phyloP scores from a whole-genome alignment of 1,139 yeast species.

The Scheffersomyces segobiensis region DNA sequence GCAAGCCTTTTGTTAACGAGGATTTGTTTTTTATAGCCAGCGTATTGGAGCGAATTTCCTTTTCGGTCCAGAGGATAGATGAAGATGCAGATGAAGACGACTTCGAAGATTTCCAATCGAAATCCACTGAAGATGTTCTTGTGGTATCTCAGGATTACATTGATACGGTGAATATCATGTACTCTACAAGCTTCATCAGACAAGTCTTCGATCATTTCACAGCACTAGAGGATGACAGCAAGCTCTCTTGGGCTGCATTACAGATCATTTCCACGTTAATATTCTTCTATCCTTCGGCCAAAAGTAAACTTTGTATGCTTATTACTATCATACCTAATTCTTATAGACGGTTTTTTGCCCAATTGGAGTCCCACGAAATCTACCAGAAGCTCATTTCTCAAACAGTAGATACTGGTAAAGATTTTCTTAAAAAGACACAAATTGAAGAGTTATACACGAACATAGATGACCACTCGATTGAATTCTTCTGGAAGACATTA shows the following conservation, averaged over 20 bases:
- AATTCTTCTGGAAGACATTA: slow-evolving; percentile 34
- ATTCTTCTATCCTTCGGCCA: slow-evolving; percentile 29
- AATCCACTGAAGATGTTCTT: slow-evolving; percentile 1
- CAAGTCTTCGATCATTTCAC: slow-evolving; percentile 20
- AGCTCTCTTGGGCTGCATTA: slow-evolving; percentile 9
- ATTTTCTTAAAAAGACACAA: slow-evolving; percentile 21
- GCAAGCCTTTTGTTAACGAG: slow-evolving; percentile 8
- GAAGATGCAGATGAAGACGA: slow-evolving; percentile 15
- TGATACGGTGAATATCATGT: slow-evolving; percentile 16
- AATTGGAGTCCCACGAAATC: slow-evolving; percentile 17
- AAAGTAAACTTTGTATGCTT: slow-evolving; percentile 35
- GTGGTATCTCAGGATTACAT: slow-evolving; percentile 6
- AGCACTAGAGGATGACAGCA: slow-evolving; percentile 5
- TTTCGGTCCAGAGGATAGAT: slow-evolving; percentile 15
- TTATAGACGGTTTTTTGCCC: slow-evolving; percentile 28
- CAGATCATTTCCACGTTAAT: slow-evolving; percentile 29
- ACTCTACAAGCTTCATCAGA: slow-evolving; percentile 25
- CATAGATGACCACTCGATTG: slow-evolving; percentile 4
- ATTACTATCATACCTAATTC: slow-evolving; percentile 38
- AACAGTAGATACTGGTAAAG: slow-evolving; percentile 10
- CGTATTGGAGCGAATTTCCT: slow-evolving; percentile 23
- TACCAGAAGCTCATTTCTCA: slow-evolving; percentile 15
- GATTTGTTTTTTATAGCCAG: slow-evolving; percentile 25
- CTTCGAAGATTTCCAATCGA: slow-evolving; percentile 8
- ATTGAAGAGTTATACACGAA: slow-evolving; percentile 11